Conservation (phyloP, 1,139 yeast genomes). For the Zygosaccharomyces pseudobailii region DNA sequence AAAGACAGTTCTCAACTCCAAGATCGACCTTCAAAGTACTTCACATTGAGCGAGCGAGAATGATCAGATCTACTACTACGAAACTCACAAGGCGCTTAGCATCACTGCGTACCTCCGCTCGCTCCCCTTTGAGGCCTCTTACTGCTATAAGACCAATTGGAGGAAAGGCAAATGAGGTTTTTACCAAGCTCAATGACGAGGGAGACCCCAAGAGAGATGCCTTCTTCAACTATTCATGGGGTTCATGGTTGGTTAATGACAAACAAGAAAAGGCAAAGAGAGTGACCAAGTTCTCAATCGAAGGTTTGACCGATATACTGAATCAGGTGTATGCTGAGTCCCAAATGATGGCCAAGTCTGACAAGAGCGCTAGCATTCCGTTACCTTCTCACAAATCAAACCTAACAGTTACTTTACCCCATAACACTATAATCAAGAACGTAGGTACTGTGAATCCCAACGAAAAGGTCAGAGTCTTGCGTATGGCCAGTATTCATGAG, state of each 20-base stretch:
- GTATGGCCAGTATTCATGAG: slow-evolving; percentile 82
- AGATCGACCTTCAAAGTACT: background rate
- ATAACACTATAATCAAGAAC: slow-evolving; percentile 41
- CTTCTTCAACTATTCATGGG: slow-evolving; percentile 90
- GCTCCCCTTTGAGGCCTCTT: slow-evolving; percentile 3
- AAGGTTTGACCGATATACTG: slow-evolving; percentile 58
- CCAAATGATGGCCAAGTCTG: slow-evolving; percentile 29
- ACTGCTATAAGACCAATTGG: slow-evolving; percentile 17
- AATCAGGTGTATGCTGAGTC: slow-evolving; percentile 39
- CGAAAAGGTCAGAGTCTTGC: slow-evolving; percentile 51
- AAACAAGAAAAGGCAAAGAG: slow-evolving; percentile 66
- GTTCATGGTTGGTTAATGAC: slow-evolving; percentile 86
- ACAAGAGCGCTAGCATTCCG: slow-evolving; percentile 16
- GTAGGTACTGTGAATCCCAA: slow-evolving; percentile 42
- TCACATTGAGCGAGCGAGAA: background rate
- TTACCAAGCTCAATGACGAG: slow-evolving; percentile 54
- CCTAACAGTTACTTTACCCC: slow-evolving; percentile 43
- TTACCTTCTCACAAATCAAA: slow-evolving; percentile 41
- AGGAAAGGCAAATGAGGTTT: slow-evolving; percentile 31
- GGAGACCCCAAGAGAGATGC: slow-evolving; percentile 66
- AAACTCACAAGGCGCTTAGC: slow-evolving; percentile 2
- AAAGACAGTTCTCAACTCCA: background rate
- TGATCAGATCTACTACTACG: slow-evolving; percentile 6
- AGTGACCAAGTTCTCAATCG: slow-evolving; percentile 76
- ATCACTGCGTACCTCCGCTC: background rate